Evolutionary conservation across 2,329 filamentous ascomycete genomes (phyloP), one percentile per base, ranked within the genome.

Genomic region (Tolypocladium nubicola): DNA sequence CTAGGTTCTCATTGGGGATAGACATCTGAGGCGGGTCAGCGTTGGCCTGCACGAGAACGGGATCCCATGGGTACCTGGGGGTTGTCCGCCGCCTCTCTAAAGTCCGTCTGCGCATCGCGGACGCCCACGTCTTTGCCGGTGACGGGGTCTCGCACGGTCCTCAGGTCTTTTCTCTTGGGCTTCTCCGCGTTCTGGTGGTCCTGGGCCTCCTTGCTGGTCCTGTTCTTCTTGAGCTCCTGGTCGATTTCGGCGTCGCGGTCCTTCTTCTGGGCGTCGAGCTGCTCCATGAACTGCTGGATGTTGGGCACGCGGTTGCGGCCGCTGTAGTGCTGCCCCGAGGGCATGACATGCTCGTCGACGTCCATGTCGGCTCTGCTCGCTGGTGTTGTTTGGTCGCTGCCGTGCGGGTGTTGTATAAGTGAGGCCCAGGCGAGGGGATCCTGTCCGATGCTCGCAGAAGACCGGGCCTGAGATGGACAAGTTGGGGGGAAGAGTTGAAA

Each of bases 81-180:
- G 59, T 95, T 79, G 54, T 89, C 83, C 0, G 86, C 88, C 3
- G 83, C 76, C 49, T 88, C 80, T 72, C 89, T 80, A 65, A 87
- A 76, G 52, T 86, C 79, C 56, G 86, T 78, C 65, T 89, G 83
- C 23, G 88, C 85, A 73, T 96, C 89, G 63, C 91, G 88, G 61
- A 97, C 96, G 61, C 88, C 82, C 23, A 97, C 88, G 62, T 96
- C 81, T 55, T 85, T 88, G 23, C 91, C 91, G 0, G 93, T 97
- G 0, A 90, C 89, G 0, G 93, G 93, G 69, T 97, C 93, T 1
- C 88, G 90, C 50, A 96, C 92, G 9, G 71, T 75, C 21, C 89
- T 90, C 40, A 91, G 85, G 57, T 76, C 70, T 53, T 74, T 73
- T 50, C 63, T 74, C 54, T 72, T 73, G 45, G 62, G 66, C 43